A percentile compares a stretch with the other conserved stretches of the same genome.
Evolutionary conservation across 1,139 yeast genomes (phyloP).

Genomic region (Suhomyces bokatorum): DNA sequence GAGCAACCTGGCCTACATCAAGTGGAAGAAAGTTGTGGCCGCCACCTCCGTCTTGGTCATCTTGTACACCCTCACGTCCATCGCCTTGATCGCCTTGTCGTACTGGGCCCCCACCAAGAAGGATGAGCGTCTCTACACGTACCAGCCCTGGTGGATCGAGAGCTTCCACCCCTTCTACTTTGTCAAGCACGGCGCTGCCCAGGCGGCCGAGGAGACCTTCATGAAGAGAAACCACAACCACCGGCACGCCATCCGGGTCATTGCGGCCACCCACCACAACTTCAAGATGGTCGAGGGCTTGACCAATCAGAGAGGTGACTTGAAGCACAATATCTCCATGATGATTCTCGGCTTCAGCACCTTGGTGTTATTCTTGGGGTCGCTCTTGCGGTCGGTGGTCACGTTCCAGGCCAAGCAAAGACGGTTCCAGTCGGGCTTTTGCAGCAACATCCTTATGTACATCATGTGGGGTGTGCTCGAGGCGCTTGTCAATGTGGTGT

Average conservation of each 20-base stretch:
- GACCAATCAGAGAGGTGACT: constrained; percentile 44
- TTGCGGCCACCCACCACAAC: constrained; percentile 49
- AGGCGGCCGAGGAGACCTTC: constrained; percentile 52
- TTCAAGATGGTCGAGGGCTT: constrained; percentile 46
- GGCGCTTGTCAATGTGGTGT: constrained; percentile 52
- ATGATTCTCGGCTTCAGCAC: constrained; percentile 53
- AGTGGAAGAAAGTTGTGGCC: constrained; percentile 58
- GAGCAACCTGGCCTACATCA: constrained; percentile 42
- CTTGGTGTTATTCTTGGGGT: constrained; percentile 53
- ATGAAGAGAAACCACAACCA: constrained; percentile 50
- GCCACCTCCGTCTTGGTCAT: constrained; percentile 58
- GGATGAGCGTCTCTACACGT: constrained; percentile 56
- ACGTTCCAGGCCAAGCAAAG: constrained; percentile 38
- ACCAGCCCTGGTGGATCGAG: constrained; percentile 82
- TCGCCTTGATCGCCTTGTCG: constrained; percentile 50
- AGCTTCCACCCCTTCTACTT: constrained; percentile 57
- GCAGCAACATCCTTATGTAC: constrained; percentile 59
- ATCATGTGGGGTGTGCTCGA: constrained; percentile 69
- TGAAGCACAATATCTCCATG: constrained; percentile 52
- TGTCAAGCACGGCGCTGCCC: constrained; percentile 50
- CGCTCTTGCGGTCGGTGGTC: constrained; percentile 59
- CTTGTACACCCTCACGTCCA: constrained; percentile 59
- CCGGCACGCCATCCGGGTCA: constrained; percentile 52
- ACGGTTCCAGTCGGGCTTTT: constrained; percentile 14
- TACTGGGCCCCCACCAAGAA: constrained; percentile 57